These are phyloP conservation scores for Acanthamoeba polyphaga DNA, from an alignment of 208 protist genomes.

Conservation along the genomic window DNA sequence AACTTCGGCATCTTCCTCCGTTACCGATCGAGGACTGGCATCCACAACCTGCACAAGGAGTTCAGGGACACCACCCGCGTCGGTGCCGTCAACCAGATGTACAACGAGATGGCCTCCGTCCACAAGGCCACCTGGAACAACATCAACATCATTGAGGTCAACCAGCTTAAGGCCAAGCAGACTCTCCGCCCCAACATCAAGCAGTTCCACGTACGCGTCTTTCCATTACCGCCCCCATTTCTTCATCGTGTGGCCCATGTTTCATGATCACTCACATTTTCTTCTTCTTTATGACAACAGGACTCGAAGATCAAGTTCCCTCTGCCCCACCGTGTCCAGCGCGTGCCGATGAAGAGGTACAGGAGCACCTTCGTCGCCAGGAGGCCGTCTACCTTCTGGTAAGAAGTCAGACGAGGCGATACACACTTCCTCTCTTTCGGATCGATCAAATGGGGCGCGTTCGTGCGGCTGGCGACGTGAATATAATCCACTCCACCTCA, in stretches of 20 bases:
- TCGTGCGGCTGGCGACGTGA: conserved; percentile 49
- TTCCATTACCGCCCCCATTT: neutral
- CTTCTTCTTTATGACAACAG: neutral
- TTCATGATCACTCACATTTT: neutral
- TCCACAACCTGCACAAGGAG: conserved; percentile 99
- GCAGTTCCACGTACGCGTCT: conserved; percentile 74
- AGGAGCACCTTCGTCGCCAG: conserved; percentile 50
- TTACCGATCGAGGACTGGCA: conserved; percentile 98
- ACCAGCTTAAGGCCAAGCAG: conserved; percentile 34
- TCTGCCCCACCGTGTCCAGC: conserved; percentile 44
- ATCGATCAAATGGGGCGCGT: conserved; percentile 28
- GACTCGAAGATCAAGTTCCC: conserved; percentile 77
- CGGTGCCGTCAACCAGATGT: conserved; percentile 97
- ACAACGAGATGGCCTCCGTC: conserved; percentile 74
- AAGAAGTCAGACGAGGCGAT: conserved; percentile 29
- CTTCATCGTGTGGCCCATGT: neutral
- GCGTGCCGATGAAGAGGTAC: conserved; percentile 73
- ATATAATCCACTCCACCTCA: neutral
- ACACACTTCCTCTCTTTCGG: neutral
- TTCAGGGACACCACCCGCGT: conserved; percentile 97
- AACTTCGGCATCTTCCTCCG: conserved; percentile 99
- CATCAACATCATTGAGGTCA: conserved; percentile 69
- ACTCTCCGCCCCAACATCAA: conserved; percentile 29
- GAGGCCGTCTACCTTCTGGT: conserved; percentile 59
- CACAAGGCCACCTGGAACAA: conserved; percentile 62